Base-by-base conservation (phyloP, 306 rosid genomes). In the Myrica gale region DNA sequence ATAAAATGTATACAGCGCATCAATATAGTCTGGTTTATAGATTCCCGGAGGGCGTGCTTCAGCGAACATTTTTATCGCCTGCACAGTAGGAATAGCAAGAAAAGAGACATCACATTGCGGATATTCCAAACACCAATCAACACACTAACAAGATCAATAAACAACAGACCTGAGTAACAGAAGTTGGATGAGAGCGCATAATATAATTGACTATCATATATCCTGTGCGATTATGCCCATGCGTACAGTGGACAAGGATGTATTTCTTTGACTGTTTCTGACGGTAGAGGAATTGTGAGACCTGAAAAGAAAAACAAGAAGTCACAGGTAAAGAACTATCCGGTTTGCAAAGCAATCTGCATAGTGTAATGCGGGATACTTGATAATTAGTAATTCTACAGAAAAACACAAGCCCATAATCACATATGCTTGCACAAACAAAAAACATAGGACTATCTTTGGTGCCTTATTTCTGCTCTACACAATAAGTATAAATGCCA, bases 211-310 rank as follows among this genome's bases (percentile, higher is more conserved):
- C 78, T 77, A 96, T 88, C 99, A 96, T 96, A 82, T 89, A 96
- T 79, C 99, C 98, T 42, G 99, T 96, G 56, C 98, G 99, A 86
- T 96, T 96, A 86, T 92, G 98, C 66, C 99, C 98, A 75, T 96
- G 98, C 2, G 99, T 96, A 82, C 99, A 96, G 71, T 96, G 99
- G 80, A 96, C 99, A 80, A 96, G 97, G 83, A 96, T 92, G 80
- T 83, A 87, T 85, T 89, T 92, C 87, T 90, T 96, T 17, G 98
- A 58, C 70, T 84, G 99, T 80, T 90, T 92, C 80, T 92, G 99
- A 73, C 97, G 93, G 62, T 78, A 83, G 21, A 92, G 74, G 74
- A 92, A 96, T 74, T 90, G 99, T 62, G 81, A 84, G 77, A 91
- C 98, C 98, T 96, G 88, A 75, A 86, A 78, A 72, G 57, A 79